Base-by-base conservation (phyloP, 2,329 filamentous ascomycete genomes). In the Graphilbum fragrans region DNA sequence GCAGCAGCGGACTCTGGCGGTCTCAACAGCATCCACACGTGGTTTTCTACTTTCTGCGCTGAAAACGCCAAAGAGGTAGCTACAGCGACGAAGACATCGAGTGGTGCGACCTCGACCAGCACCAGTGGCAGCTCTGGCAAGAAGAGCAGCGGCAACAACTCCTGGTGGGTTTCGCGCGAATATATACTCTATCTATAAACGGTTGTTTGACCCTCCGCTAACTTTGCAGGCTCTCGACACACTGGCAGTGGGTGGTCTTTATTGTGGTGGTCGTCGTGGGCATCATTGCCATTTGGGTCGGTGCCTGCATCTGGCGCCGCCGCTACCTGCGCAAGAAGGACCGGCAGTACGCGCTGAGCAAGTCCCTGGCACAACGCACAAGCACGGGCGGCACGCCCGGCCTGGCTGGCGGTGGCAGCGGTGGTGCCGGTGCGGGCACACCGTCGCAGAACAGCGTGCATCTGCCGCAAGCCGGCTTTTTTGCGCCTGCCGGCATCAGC, bases 181-280 rank as follows among this genome's bases (percentile, higher is more conserved):
- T 4, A 29, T 31, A 22, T 37, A 23, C 22, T 3, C 4, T 4
- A 10, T 35, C 18, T 16, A 31, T 38, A 27, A 27, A 7, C 23
- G 23, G 6, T 25, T 20, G 19, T 20, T 14, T 8, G 5, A 19
- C n/a, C 11, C 12, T 19, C 33, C 37, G 21, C 16, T 39, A 39
- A 38, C n/a, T 22, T 9, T 17, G 27, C 17, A 86, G 82, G 82
- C 62, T 84, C 38, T 68, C 71, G 8, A 69, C 65, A 22, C 84
- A 90, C 58, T 86, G 75, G 66, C 71, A 78, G 64, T 94, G 85
- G 85, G 74, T 93, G 36, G 69, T 90, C 47, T 86, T 92, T 70
- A 68, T 92, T 41, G 78, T 86, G 49, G 65, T 90, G 47, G 69
- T 93, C 22, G 70, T 80, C 35, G 65, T 90, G 45, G 80, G 67